Conservation (phyloP, 1,139 yeast genomes). For the Yamadazyma taylorii region DNA sequence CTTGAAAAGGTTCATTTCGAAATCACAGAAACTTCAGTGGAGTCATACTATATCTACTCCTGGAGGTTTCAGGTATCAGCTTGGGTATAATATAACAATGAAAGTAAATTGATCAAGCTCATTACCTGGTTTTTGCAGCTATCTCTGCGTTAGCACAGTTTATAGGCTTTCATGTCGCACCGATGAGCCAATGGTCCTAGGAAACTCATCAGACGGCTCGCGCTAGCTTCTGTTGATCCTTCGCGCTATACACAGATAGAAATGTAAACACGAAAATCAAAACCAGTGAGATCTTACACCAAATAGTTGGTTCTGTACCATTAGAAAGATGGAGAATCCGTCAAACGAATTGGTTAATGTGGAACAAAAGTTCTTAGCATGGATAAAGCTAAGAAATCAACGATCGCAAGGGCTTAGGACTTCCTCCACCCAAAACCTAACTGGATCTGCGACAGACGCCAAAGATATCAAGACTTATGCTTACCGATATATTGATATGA, state of each 20-base stretch:
- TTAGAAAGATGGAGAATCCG: not conserved
- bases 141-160: too few relatives aligned
- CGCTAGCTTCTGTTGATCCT: too few relatives aligned
- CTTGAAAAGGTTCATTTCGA: too few relatives aligned
- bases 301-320: not conserved
- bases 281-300: not conserved
- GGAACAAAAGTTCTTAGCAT: slow-evolving; percentile 5
- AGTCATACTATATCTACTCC: too few relatives aligned
- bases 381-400: slow-evolving; percentile 1
- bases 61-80: too few relatives aligned
- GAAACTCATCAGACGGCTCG: too few relatives aligned
- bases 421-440: slow-evolving; percentile 3
- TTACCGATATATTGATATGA: slow-evolving; percentile 1
- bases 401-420: not conserved
- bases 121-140: too few relatives aligned
- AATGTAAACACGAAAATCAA: slow-evolving; percentile 1
- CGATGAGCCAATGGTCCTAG: too few relatives aligned
- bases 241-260: not conserved
- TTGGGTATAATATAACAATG: too few relatives aligned
- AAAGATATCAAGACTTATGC: slow-evolving; percentile 8
- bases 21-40: too few relatives aligned
- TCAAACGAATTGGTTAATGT: not conserved
- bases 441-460: not conserved
- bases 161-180: too few relatives aligned
- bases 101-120: too few relatives aligned